Evolutionary conservation across 345 rosid species (phyloP), one percentile per base, ranked within the genome.

Genomic region (Eucalyptus paniculata): DNA sequence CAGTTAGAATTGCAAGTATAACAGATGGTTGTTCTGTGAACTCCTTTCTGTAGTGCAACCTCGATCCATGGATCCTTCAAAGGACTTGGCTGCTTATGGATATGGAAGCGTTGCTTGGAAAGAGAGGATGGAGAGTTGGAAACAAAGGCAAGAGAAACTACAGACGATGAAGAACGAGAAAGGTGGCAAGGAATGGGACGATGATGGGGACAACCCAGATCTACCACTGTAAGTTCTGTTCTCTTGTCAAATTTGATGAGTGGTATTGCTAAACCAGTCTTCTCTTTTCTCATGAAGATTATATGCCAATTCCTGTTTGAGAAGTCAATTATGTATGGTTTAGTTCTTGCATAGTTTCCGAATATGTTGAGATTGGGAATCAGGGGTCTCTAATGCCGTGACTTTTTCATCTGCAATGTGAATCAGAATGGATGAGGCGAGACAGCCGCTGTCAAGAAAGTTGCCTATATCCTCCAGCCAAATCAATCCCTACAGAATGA

Each of bases 61-160:
- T 47, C 93, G 94, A 91, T 90, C 93, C 87, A 62, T 93, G 94
- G 91, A 92, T 88, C 93, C 94, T 89, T 92, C 93, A 86, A 93
- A 94, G 92, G 94, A 95, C 91, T 91, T 94, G 88, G 92, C 95
- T 86, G 96, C 93, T 85, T 94, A 94, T 86, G 94, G 95, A 54
- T 92, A 92, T 47, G 95, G 95, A 86, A 95, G 94, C 89, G 91
- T 94, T 51, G 95, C 95, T 47, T 94, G 94, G 95, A 95, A 94
- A 86, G 94, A 95, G 89, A 95, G 94, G 89, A 92, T 94, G 92
- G 94, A 95, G 88, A 86, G 53, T 42, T 93, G 94, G 93, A 92
- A 92, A 60, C 90, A 91, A 86, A 90, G 89, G 88, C 92, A 92
- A 60, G 93, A 89, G 85, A 90, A 90, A 87, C 89, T 92, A 26